Percentiles rank a stretch among this genome's conserved stretches.
Conservation (phyloP, 2,329 filamentous ascomycete species). For the Alternaria sp. region DNA sequence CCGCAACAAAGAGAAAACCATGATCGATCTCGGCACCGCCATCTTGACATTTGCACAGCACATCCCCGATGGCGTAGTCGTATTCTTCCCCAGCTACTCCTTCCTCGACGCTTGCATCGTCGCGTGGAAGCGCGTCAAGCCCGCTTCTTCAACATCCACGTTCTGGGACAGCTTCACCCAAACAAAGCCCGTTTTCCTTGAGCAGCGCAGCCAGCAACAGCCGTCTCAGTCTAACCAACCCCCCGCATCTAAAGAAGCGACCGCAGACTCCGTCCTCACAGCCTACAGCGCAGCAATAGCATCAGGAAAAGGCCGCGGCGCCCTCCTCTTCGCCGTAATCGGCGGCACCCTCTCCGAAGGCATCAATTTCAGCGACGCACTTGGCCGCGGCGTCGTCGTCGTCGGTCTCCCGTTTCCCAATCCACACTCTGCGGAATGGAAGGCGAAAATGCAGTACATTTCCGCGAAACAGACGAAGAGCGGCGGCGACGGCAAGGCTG, state of each 20-base stretch:
- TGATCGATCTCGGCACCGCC: constrained; percentile 75
- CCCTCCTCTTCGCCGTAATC: constrained; percentile 85
- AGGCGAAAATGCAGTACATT: constrained; percentile 86
- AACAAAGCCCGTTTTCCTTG: constrained; percentile 62
- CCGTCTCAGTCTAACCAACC: constrained; percentile 69
- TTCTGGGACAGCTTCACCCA: constrained; percentile 64
- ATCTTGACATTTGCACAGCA: constrained; percentile 73
- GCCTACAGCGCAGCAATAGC: constrained; percentile 74
- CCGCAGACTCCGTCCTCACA: constrained; percentile 72
- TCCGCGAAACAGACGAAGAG: constrained; percentile 63
- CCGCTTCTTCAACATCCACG: neutral
- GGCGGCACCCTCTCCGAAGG: constrained; percentile 96
- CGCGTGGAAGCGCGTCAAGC: constrained; percentile 49
- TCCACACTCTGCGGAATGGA: constrained; percentile 87
- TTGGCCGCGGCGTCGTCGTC: constrained; percentile 90
- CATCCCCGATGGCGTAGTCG: constrained; percentile 87
- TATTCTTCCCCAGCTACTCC: constrained; percentile 95
- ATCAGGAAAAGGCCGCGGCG: constrained; percentile 63
- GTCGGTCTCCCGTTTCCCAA: constrained; percentile 94
- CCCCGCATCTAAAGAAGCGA: constrained; percentile 56
- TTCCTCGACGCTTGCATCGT: constrained; percentile 76
- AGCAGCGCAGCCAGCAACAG: constrained; percentile 40
- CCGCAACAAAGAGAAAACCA: constrained; percentile 71
- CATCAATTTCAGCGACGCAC: constrained; percentile 93
- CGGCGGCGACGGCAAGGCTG: constrained; percentile 49